Evolutionary conservation across 345 rosid genomes (phyloP).

Genomic region (Bruguiera gymnorhiza): DNA sequence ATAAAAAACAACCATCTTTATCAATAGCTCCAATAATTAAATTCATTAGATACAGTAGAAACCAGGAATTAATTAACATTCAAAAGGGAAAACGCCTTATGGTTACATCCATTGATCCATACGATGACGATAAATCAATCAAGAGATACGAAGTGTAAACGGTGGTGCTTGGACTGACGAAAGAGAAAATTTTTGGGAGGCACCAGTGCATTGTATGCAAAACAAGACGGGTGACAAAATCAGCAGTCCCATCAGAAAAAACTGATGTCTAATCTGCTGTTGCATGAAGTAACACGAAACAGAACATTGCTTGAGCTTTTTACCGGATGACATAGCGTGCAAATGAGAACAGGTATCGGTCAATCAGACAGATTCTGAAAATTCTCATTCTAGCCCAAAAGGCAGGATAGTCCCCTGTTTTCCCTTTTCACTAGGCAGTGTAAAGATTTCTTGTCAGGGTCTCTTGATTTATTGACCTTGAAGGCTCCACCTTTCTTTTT

Average conservation of each 20-base stretch:
- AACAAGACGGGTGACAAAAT: constrained; percentile 7
- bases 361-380: not conserved
- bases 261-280: no score
- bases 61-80: constrained; percentile 18
- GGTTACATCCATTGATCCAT: constrained; percentile 4
- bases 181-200: no score
- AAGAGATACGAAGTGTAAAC: no score
- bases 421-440: no score
- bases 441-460: no score
- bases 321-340: not conserved
- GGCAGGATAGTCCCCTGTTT: no score
- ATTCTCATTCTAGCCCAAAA: not conserved
- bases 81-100: constrained; percentile 9
- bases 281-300: not conserved
- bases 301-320: not conserved
- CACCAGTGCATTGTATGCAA: no score
- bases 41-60: not conserved
- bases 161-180: no score
- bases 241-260: constrained; percentile 8
- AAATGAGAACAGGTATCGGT: not conserved
- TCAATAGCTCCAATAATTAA: not conserved
- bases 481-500: no score
- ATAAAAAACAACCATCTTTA: no score
- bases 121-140: no score
- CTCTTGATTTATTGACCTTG: no score